A percentile compares a stretch with the other conserved stretches of the same genome.
Conservation (phyloP, 768 basidiomycete species). For the Lactarius deliciosus region DNA sequence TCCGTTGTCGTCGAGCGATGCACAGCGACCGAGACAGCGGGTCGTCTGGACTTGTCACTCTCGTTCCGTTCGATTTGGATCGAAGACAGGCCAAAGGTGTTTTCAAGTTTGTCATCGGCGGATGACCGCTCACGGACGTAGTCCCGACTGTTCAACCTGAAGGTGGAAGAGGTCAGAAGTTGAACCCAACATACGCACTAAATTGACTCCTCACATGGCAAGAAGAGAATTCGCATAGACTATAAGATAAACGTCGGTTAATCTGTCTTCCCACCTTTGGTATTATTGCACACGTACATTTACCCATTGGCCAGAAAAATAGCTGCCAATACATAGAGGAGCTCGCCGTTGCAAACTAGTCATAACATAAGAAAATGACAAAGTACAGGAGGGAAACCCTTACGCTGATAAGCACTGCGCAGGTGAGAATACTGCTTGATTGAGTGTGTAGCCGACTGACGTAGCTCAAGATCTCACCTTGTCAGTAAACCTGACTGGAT, state of each 20-base stretch:
- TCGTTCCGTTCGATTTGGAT: neutral
- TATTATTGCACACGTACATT: slow-evolving; percentile 40
- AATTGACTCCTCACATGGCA: slow-evolving; percentile 44
- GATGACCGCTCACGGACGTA: neutral
- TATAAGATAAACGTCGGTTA: slow-evolving; percentile 28
- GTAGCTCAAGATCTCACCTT: slow-evolving; percentile 25
- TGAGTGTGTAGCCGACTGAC: neutral
- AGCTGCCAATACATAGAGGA: slow-evolving; percentile 49
- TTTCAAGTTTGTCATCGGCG: too few relatives aligned
- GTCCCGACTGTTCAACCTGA: slow-evolving; percentile 21
- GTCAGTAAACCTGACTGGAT: slow-evolving; percentile 34
- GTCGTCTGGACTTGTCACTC: neutral
- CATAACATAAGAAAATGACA: neutral
- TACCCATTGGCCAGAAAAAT: slow-evolving; percentile 53
- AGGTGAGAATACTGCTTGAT: slow-evolving; percentile 29
- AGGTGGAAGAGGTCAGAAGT: slow-evolving; percentile 1
- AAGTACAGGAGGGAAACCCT: neutral
- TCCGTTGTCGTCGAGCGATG: neutral
- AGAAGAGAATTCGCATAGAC: slow-evolving; percentile 54
- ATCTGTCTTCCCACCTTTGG: neutral
- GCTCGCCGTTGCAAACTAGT: slow-evolving; percentile 39
- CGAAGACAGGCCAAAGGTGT: neutral
- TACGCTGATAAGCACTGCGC: slow-evolving; percentile 28
- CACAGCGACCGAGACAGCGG: slow-evolving; percentile 1
- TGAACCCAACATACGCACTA: neutral